Percentiles rank a stretch among this genome's conserved stretches.
phyloP scores from a whole-genome alignment of 495 filamentous ascomycete species.

The Trichoderma parareesei region DNA sequence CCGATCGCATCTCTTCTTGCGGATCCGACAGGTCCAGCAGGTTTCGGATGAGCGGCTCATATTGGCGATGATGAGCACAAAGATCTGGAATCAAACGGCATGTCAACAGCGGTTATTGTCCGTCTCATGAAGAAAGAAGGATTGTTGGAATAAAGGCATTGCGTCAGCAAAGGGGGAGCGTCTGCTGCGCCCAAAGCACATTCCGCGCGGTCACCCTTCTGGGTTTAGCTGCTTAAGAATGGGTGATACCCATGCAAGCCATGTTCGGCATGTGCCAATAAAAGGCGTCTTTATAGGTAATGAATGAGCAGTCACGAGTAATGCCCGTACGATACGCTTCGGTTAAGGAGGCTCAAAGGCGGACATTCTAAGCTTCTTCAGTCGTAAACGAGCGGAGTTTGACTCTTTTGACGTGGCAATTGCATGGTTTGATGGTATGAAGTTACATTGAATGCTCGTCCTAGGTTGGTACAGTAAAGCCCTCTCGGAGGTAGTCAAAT shows the following conservation, averaged over 20 bases:
- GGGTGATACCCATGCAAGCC: too few species aligned
- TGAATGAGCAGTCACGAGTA: too few species aligned
- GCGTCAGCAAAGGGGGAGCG: neutral
- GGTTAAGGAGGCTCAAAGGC: neutral
- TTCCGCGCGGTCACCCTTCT: conserved; percentile 1
- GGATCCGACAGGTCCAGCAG: conserved; percentile 49
- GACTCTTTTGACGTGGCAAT: too few species aligned
- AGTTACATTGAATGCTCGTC: too few species aligned
- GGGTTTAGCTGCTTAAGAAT: neutral
- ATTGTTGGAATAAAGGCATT: neutral
- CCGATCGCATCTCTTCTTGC: conserved; percentile 49
- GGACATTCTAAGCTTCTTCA: too few species aligned
- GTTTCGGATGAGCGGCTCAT: neutral
- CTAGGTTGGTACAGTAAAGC: too few species aligned
- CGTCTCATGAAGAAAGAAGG: neutral
- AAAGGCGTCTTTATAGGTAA: too few species aligned
- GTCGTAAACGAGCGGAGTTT: too few species aligned
- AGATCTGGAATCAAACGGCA: neutral
- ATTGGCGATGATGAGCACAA: neutral
- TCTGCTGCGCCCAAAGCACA: neutral
- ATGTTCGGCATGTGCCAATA: too few species aligned
- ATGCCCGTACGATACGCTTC: too few species aligned
- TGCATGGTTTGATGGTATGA: too few species aligned
- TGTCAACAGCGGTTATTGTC: neutral
- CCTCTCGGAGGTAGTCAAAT: too few species aligned